Conservation (phyloP, 208 protist genomes). For the Acanthamoeba polyphaga region DNA sequence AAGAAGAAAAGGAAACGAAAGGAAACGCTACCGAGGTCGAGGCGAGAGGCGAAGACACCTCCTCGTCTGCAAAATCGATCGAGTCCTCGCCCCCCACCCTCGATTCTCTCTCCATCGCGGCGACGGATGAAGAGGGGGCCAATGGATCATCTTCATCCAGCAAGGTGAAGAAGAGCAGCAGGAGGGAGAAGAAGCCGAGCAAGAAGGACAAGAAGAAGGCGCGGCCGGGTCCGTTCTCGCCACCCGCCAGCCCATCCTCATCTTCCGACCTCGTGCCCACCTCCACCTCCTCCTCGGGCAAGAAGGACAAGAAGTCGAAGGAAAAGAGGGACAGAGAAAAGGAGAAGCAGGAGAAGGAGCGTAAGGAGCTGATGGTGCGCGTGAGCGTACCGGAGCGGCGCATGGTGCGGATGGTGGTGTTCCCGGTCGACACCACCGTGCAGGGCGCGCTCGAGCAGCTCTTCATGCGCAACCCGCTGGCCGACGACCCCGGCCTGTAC, state of each 20-base stretch:
- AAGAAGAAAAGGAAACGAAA: background rate
- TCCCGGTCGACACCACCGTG: conserved; percentile 3
- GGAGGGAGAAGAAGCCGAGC: conserved; percentile 1
- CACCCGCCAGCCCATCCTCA: background rate
- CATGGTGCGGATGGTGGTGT: conserved; percentile 29
- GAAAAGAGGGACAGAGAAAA: background rate
- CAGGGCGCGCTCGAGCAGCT: conserved; percentile 17
- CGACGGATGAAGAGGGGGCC: too few species aligned
- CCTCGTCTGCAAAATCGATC: too few species aligned
- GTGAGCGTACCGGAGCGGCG: conserved; percentile 37
- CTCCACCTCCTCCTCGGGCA: background rate
- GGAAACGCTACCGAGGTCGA: too few species aligned
- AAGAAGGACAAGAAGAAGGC: background rate
- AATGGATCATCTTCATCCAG: too few species aligned
- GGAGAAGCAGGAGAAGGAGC: background rate
- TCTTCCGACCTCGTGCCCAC: background rate
- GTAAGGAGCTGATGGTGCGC: background rate
- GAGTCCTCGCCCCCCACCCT: too few species aligned
- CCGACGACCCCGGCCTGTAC: conserved; percentile 9
- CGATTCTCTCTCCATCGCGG: too few species aligned
- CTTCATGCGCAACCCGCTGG: conserved; percentile 17
- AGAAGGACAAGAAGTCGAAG: conserved; percentile 1
- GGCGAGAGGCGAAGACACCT: background rate
- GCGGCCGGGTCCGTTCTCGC: background rate
- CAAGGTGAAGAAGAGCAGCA: background rate